Percentiles rank a stretch among this genome's conserved stretches.
Conservation (phyloP, 2,329 filamentous ascomycete species). For the Hypoxylon sp. region DNA sequence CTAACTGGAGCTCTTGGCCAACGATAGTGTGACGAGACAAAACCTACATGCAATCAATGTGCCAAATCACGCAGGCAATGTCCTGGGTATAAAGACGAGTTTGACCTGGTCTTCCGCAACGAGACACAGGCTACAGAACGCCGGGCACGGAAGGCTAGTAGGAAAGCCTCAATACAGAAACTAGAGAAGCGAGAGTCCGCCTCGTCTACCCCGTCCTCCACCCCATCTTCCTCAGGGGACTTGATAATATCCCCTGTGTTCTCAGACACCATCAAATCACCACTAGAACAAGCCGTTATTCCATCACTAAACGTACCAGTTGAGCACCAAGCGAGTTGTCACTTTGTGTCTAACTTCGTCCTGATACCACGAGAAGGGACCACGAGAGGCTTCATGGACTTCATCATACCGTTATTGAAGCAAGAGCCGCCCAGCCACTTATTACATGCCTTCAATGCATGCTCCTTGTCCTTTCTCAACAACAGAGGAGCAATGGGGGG, state of each 20-base stretch:
- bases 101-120: conserved; percentile 80
- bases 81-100: conserved; percentile 79
- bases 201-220: conserved; percentile 18
- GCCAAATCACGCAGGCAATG: conserved; percentile 74
- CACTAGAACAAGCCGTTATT: conserved; percentile 51
- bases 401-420: conserved; percentile 69
- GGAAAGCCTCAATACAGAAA: conserved; percentile 62
- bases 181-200: conserved; percentile 47
- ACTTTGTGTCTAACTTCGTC: conserved; percentile 74
- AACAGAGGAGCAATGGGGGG: conserved; percentile 62
- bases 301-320: conserved; percentile 63
- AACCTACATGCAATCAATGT: conserved; percentile 76
- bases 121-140: conserved; percentile 78
- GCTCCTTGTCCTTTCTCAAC: conserved; percentile 70
- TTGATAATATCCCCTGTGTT: conserved; percentile 49
- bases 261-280: conserved; percentile 43
- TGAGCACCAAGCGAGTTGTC: conserved; percentile 70
- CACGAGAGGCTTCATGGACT: conserved; percentile 71
- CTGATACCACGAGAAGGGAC: conserved; percentile 66
- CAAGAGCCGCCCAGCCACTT: conserved; percentile 64
- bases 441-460: conserved; percentile 71
- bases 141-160: conserved; percentile 70
- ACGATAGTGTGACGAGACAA: conserved; percentile 76
- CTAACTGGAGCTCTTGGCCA: conserved; percentile 38
- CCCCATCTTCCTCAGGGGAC: conserved; percentile 9